Percentiles rank a stretch among this genome's conserved stretches.
phyloP scores from a whole-genome alignment of 2,329 filamentous ascomycete genomes.

The Thielaviopsis musarum region DNA sequence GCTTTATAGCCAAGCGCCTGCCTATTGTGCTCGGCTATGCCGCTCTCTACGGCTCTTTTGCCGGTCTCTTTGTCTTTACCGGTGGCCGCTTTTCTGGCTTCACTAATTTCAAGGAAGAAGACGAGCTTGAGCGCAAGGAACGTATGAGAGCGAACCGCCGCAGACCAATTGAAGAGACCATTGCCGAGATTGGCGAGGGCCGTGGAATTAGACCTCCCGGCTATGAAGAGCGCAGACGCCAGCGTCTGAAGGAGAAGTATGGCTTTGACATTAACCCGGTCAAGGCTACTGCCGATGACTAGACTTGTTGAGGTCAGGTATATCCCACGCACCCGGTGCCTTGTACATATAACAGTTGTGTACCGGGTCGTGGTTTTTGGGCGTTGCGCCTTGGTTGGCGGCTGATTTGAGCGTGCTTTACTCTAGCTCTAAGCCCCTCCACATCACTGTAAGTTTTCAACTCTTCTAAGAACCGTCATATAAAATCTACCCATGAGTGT shows the following conservation, averaged over 20 bases:
- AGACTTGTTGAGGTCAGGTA: slow-evolving; percentile 5
- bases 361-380: not conserved
- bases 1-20: slow-evolving; percentile 32
- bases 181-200: slow-evolving; percentile 70
- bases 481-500: slow-evolving; percentile 10
- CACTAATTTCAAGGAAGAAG: slow-evolving; percentile 32
- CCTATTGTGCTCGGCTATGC: slow-evolving; percentile 56
- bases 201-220: slow-evolving; percentile 68
- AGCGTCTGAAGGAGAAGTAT: slow-evolving; percentile 73
- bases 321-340: not conserved
- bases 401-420: not conserved
- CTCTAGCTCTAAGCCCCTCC: not conserved
- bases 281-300: slow-evolving; percentile 29
- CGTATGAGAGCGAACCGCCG: slow-evolving; percentile 56
- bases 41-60: slow-evolving; percentile 32
- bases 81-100: slow-evolving; percentile 31
- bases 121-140: slow-evolving; percentile 64
- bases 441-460: not conserved
- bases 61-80: slow-evolving; percentile 52
- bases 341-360: not conserved
- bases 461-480: slow-evolving; percentile 9
- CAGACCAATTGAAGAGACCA: slow-evolving; percentile 59
- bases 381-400: not conserved
- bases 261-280: slow-evolving; percentile 67
- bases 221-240: slow-evolving; percentile 67